Percentiles rank a stretch among this genome's conserved stretches.
phyloP scores from a whole-genome alignment of 2,329 filamentous ascomycete genomes.

The Fusarium temperatum region DNA sequence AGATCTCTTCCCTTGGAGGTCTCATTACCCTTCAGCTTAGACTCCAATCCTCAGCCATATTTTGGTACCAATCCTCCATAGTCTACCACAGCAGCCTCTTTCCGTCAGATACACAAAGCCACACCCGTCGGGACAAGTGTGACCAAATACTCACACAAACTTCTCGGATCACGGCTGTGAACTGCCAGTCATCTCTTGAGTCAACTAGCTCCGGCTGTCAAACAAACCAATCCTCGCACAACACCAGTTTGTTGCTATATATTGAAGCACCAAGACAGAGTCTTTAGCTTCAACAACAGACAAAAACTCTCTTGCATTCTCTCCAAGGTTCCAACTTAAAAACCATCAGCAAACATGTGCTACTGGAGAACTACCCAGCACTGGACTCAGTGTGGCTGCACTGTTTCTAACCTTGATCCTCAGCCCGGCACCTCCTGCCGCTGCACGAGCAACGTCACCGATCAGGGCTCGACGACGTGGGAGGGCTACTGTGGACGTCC shows the following conservation, averaged over 20 bases:
- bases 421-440: slow-evolving; percentile 46
- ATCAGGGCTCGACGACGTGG: slow-evolving; percentile 45
- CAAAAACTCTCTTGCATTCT: background rate
- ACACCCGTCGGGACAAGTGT: slow-evolving; percentile 35
- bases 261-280: slow-evolving; percentile 6
- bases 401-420: slow-evolving; percentile 25
- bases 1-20: background rate
- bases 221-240: slow-evolving; percentile 21
- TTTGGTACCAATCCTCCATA: slow-evolving; percentile 9
- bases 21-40: background rate
- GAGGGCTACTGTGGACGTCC: slow-evolving; percentile 46
- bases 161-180: slow-evolving; percentile 34
- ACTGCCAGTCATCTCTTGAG: slow-evolving; percentile 29
- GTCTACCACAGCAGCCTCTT: slow-evolving; percentile 30
- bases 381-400: slow-evolving; percentile 48
- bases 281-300: background rate
- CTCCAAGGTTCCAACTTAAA: background rate
- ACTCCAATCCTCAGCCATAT: background rate
- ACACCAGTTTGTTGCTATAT: slow-evolving; percentile 22
- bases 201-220: slow-evolving; percentile 16
- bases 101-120: slow-evolving; percentile 30
- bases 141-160: slow-evolving; percentile 37
- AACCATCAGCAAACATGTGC: slow-evolving; percentile 44
- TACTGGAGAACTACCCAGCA: slow-evolving; percentile 45
- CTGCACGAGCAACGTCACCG: slow-evolving; percentile 35